phyloP scores from a whole-genome alignment of 192 early-diverging fungal species.

The Allomyces macrogynus region DNA sequence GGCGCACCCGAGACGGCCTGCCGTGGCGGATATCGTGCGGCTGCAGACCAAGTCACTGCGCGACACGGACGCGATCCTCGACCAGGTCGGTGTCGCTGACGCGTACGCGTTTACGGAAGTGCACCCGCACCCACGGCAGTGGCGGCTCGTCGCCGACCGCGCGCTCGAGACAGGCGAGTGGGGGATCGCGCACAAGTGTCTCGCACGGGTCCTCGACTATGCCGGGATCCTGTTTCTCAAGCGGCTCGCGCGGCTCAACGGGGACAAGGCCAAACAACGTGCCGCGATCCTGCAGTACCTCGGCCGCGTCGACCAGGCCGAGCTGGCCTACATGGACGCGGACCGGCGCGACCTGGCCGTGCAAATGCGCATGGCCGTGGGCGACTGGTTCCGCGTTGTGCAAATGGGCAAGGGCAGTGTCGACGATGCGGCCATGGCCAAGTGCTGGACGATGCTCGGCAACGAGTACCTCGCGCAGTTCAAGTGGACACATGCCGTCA shows the following conservation, averaged over 20 bases:
- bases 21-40: constrained; percentile 10
- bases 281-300: constrained; percentile 31
- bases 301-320: constrained; percentile 22
- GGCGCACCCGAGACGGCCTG: constrained; percentile 9
- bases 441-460: constrained; percentile 30
- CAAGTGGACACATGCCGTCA: constrained; percentile 27
- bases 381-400: constrained; percentile 37
- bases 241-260: constrained; percentile 22
- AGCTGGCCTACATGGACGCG: constrained; percentile 29
- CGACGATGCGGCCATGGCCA: constrained; percentile 31
- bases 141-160: constrained; percentile 27
- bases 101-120: constrained; percentile 29
- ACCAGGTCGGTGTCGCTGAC: constrained; percentile 20
- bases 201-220: constrained; percentile 24
- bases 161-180: constrained; percentile 28
- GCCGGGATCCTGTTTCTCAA: constrained; percentile 31
- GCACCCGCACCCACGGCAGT: constrained; percentile 26
- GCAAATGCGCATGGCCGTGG: constrained; percentile 23
- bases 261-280: constrained; percentile 26
- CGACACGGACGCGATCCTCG: constrained; percentile 18
- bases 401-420: constrained; percentile 33
- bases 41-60: constrained; percentile 26
- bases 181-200: constrained; percentile 19
- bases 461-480: constrained; percentile 31
- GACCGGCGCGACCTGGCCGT: constrained; percentile 38